A percentile compares a stretch with the other conserved stretches of the same genome.
Evolutionary conservation across 805 yeast species (phyloP).

Genomic region (Candida ficus): DNA sequence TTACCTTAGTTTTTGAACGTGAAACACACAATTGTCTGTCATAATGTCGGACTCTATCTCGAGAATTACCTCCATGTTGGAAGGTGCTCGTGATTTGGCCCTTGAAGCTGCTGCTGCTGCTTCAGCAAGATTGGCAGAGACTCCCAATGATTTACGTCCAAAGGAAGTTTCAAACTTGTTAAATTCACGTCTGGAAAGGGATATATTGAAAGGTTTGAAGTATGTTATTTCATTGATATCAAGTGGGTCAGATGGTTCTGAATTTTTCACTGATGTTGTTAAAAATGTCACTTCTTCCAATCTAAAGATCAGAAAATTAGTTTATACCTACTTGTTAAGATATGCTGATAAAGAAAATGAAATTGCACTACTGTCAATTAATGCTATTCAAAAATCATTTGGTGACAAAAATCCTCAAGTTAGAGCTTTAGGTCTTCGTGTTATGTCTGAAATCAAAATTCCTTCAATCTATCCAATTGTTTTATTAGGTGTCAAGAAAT

Average conservation of each 20-base stretch:
- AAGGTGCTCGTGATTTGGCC: slow-evolving; percentile 74
- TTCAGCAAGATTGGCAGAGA: slow-evolving; percentile 57
- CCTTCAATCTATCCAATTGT: slow-evolving; percentile 79
- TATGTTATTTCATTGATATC: slow-evolving; percentile 44
- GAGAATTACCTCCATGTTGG: slow-evolving; percentile 64
- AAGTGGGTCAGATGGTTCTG: slow-evolving; percentile 30
- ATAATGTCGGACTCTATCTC: slow-evolving; percentile 53
- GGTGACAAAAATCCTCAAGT: slow-evolving; percentile 62
- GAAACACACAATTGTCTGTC: no score
- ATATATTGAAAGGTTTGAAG: slow-evolving; percentile 54
- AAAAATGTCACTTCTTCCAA: slow-evolving; percentile 74
- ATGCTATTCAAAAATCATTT: slow-evolving; percentile 83
- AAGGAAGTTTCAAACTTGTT: slow-evolving; percentile 61
- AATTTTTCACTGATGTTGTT: slow-evolving; percentile 78
- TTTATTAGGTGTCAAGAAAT: slow-evolving; percentile 63
- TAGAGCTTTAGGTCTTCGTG: slow-evolving; percentile 70
- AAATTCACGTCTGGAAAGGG: slow-evolving; percentile 65
- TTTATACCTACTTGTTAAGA: slow-evolving; percentile 65
- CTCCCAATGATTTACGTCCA: slow-evolving; percentile 53
- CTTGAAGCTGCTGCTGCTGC: slow-evolving; percentile 82
- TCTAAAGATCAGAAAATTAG: slow-evolving; percentile 65
- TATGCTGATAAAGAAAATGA: slow-evolving; percentile 85
- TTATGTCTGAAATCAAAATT: slow-evolving; percentile 78
- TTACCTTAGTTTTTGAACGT: no score
- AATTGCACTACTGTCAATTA: slow-evolving; percentile 82